Base-by-base conservation (phyloP, 2,329 filamentous ascomycete species). In the Aspergillus sp. region DNA sequence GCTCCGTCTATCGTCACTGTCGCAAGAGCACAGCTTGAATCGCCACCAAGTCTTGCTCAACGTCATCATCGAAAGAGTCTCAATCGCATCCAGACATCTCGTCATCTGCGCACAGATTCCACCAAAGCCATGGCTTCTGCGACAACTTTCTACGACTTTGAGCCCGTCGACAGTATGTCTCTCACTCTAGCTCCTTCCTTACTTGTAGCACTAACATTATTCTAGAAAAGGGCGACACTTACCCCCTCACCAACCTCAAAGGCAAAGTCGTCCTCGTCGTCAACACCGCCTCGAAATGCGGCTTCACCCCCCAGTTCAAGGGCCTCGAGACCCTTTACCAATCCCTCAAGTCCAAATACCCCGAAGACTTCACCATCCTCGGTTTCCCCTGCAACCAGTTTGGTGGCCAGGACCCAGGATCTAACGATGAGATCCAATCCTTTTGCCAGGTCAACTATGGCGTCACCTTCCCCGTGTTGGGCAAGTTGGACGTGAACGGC, bases 301-400 rank as follows among this genome's bases (percentile, higher is more conserved):
- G 93, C 68, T 97, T 97, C 81, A 97, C 93, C 3, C 90, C 90
- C 9, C 93, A 98, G 72, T 96, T 93, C 71, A 83, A 81, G 51
- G 88, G 87, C 29, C 86, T 98, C 40, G 90, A 98, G 75, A 85
- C 81, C 62, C 81, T 98, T 52, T 95, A 95, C 81, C 87, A 95
- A 68, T 71, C 75, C 45, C 60, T 96, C 64, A 82, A 81, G 57
- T 75, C 75, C 54, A 76, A 81, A 61, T 74, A 94, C 75, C 78
- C 76, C 29, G 82, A 88, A 53, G 78, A 90, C 61, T 93, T 98
- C 66, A 77, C 82, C 61, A 82, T 98, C 72, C 78, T 98, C 63
- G 93, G 90, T 59, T 97, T 98, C 74, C 93, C 93, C 45, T 97
- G 91, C 83, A 98, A 97, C 78, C 93, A 98, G 72, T 98, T 98